Evolutionary conservation across 108 stramenopile genomes (phyloP), one percentile per base, ranked within the genome.

Genomic region (Nitzschia putrida): DNA sequence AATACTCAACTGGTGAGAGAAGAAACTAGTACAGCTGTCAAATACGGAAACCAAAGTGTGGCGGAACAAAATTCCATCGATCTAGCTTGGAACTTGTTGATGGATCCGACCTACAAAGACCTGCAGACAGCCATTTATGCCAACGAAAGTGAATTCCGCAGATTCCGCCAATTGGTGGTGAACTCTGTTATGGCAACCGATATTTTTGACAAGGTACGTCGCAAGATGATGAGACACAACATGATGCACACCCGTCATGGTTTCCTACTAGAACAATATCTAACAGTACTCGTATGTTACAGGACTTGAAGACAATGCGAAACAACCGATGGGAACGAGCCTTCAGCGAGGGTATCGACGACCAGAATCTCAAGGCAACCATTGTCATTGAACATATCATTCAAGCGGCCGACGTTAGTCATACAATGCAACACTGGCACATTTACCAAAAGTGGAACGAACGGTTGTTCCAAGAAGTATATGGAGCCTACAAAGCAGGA

Each of bases 1-100:
- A 83, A 83, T 64, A 51, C 71, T 11, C 74, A 60, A 37, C 75
- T 83, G 11, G 63, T 78, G 47, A 76, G 56, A 47, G 78, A 83
- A 50, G 22, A 53, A 7, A 23, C 51, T 29, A 61, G 53, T 14
- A 18, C 78, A 0, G 75, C 78, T 8, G 38, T 26, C 11, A 21
- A 39, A 24, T 80, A 75, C 66, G 53, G 80, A 40, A 73, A 66
- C 58, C 69, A 68, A 51, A 80, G 78, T 53, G 57, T 83, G 10
- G 76, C 79, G 22, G 82, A 83, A 50, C 74, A 83, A 56, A 60
- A 71, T 41, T 50, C 59, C 8, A 38, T 71, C 16, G 69, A 71
- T 50, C 10, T 61, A 26, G 44, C 58, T 7, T 80, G 74, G 75
- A 44, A 66, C n/a, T 16, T 72, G 10, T 41, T 80, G 53, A 72